Percentiles rank a stretch among this genome's conserved stretches.
These are phyloP conservation scores for Tieghemostelium lacteum DNA, from an alignment of 78 protist genomes.

Conservation along the genomic window DNA sequence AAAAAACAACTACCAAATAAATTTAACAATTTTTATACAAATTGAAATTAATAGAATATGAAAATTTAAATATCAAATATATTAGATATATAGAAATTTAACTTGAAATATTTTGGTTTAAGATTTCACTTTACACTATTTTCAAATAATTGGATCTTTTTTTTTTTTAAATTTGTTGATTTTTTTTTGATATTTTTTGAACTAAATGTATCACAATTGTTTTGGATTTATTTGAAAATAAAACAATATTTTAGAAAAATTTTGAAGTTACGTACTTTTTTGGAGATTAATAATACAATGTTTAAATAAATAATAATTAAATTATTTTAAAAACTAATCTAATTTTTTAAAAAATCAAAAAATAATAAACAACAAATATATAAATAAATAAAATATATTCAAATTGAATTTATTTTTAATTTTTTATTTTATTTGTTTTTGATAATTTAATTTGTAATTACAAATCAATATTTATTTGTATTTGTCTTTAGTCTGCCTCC, in stretches of 20 bases:
- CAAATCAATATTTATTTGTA: not conserved
- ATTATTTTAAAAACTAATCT: too few species aligned
- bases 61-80: too few species aligned
- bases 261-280: too few species aligned
- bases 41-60: not conserved
- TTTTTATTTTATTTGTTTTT: too few species aligned
- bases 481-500: conserved; percentile 2
- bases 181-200: not conserved
- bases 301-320: too few species aligned
- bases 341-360: not conserved
- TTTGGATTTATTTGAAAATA: not conserved
- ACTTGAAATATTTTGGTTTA: too few species aligned
- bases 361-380: not conserved
- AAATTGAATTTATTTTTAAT: not conserved
- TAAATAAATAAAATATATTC: not conserved
- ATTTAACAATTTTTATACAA: not conserved
- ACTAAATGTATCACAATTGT: not conserved
- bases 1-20: not conserved
- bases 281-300: too few species aligned
- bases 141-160: not conserved
- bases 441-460: not conserved
- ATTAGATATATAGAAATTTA: too few species aligned
- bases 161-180: not conserved
- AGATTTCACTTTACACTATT: too few species aligned
- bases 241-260: too few species aligned